A percentile compares a stretch with the other conserved stretches of the same genome.
Conservation (phyloP, 768 basidiomycete genomes). For the Boletus speciosus region DNA sequence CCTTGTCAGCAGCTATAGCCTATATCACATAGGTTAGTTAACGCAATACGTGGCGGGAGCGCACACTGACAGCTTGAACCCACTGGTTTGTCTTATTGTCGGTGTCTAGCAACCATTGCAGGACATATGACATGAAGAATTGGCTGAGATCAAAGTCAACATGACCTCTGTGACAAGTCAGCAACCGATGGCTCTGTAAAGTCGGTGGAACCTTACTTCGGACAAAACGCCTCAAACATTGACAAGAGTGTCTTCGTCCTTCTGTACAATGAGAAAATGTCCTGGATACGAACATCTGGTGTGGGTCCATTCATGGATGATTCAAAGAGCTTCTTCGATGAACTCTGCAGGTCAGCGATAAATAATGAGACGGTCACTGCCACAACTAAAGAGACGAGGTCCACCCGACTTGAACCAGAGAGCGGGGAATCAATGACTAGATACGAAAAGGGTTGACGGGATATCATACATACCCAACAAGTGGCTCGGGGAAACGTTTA, state of each 20-base stretch:
- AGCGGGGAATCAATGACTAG: neutral
- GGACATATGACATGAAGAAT: constrained; percentile 87
- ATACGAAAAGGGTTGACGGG: neutral
- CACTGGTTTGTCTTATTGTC: constrained; percentile 89
- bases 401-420: constrained; percentile 51
- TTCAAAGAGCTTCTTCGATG: constrained; percentile 72
- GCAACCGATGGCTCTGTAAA: neutral
- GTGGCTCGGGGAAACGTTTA: constrained; percentile 80
- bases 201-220: constrained; percentile 51
- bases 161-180: constrained; percentile 40
- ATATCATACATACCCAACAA: constrained; percentile 60
- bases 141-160: constrained; percentile 65
- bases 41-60: neutral
- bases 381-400: constrained; percentile 73
- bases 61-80: constrained; percentile 78
- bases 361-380: constrained; percentile 65
- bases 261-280: constrained; percentile 84
- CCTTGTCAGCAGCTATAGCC: constrained; percentile 84
- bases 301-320: constrained; percentile 85
- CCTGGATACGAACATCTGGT: constrained; percentile 84
- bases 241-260: constrained; percentile 67
- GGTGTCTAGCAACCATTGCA: constrained; percentile 84
- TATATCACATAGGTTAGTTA: constrained; percentile 28
- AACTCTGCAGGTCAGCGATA: constrained; percentile 61
- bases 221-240: constrained; percentile 82